Percentiles rank a stretch among this genome's conserved stretches.
Conservation (phyloP, 129 eudicot genomes). For the Chrysanthemum makinoi region DNA sequence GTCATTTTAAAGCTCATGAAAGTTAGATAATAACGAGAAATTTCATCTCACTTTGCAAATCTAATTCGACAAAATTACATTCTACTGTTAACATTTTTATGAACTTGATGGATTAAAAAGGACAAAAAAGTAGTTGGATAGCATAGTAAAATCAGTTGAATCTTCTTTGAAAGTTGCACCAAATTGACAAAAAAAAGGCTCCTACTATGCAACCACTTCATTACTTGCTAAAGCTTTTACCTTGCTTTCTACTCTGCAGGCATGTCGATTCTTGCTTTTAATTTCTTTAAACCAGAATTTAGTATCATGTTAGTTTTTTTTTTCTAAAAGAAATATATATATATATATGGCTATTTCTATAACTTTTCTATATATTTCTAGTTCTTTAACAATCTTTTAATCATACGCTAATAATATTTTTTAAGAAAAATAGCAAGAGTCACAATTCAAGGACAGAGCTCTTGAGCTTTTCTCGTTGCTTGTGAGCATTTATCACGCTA, state of each 20-base stretch:
- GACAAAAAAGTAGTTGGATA: slow-evolving; percentile 25
- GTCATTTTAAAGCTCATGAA: background rate
- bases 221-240: slow-evolving; percentile 23
- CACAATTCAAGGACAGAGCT: no score
- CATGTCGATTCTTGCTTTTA: slow-evolving; percentile 6
- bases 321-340: no score
- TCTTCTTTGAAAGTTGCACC: slow-evolving; percentile 27
- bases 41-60: background rate
- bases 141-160: slow-evolving; percentile 30
- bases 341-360: no score
- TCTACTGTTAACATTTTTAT: background rate
- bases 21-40: background rate
- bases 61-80: slow-evolving; percentile 9
- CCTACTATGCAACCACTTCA: slow-evolving; percentile 28
- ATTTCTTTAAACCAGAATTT: background rate
- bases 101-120: background rate
- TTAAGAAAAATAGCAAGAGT: no score
- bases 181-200: slow-evolving; percentile 25
- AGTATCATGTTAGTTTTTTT: background rate
- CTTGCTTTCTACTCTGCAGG: slow-evolving; percentile 8
- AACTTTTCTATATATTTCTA: no score
- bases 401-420: no score
- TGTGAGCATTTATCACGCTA: no score
- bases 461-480: no score
- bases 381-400: no score